phyloP scores from a whole-genome alignment of 2,329 filamentous ascomycete species.

The Cytospora chrysosperma region DNA sequence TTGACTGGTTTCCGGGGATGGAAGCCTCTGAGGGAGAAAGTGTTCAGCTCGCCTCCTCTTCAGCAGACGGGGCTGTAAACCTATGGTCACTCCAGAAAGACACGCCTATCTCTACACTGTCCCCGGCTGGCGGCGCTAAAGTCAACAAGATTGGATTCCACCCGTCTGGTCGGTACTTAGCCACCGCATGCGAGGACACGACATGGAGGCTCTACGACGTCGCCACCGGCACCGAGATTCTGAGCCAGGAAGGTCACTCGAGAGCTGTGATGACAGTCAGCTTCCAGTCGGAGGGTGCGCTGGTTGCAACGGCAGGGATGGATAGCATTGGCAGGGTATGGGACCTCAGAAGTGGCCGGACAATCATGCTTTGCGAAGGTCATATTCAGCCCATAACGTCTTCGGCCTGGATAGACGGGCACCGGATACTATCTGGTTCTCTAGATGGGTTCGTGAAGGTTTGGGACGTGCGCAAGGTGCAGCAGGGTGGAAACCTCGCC shows the following conservation, averaged over 20 bases:
- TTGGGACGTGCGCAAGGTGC: slow-evolving; percentile 92
- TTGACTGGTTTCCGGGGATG: slow-evolving; percentile 85
- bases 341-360: slow-evolving; percentile 89
- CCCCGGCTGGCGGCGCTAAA: slow-evolving; percentile 48
- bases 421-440: slow-evolving; percentile 89
- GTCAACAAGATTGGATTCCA: slow-evolving; percentile 95
- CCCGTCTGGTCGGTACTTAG: slow-evolving; percentile 83
- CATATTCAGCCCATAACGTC: slow-evolving; percentile 93
- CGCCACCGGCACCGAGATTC: slow-evolving; percentile 76
- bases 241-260: slow-evolving; percentile 92
- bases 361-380: slow-evolving; percentile 92
- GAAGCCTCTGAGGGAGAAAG: slow-evolving; percentile 67
- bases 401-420: slow-evolving; percentile 89
- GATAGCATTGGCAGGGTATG: slow-evolving; percentile 95
- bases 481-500: slow-evolving; percentile 78
- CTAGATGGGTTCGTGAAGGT: slow-evolving; percentile 96
- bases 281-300: slow-evolving; percentile 88
- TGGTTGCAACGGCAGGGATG: slow-evolving; percentile 86
- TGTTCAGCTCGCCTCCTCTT: slow-evolving; percentile 87
- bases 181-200: slow-evolving; percentile 92
- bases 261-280: slow-evolving; percentile 86
- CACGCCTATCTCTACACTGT: slow-evolving; percentile 60
- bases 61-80: slow-evolving; percentile 82
- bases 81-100: slow-evolving; percentile 89
- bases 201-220: slow-evolving; percentile 98